Evolutionary conservation across 2,329 filamentous ascomycete genomes (phyloP), one percentile per base, ranked within the genome.

Genomic region (Stachybotrys chlorohalonatus): DNA sequence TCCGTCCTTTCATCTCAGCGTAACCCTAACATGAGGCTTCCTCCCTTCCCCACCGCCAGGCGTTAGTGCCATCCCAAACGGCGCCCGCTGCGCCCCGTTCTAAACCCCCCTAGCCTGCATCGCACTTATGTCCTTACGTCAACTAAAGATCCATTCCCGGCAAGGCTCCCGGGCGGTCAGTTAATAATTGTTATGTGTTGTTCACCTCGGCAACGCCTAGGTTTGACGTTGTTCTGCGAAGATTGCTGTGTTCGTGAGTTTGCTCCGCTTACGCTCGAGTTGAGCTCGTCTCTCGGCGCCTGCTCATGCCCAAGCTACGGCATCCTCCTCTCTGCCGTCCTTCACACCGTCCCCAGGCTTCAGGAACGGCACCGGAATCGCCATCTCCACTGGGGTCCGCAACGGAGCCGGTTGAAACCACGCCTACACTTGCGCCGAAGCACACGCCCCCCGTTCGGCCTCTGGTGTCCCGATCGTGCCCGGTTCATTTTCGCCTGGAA

Each of bases 401-500:
- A 42, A 51, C 49, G 49, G 49, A 51, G 31, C 49, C 49, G 49
- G 49, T 32, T 31, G 24, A 13, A 30, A 16, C 49, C n/a, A 31
- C 17, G 31, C 49, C 49, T 32, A 31, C 24, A 17, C 17, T n/a
- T 36, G 31, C 49, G 11, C 49, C 49, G 49, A 51, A 32, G 16
- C 13, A 42, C 39, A 30, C 31, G 36, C 16, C 32, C 51, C 42
- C 51, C 32, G 49, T 32, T 51, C 49, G 24, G 49, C 31, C 49
- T 31, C 49, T 36, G 24, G 49, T 31, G 47, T 16, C 49, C 32
- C 31, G 17, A 51, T 15, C 24, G 17, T 31, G 15, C 50, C 50
- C 50, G 50, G 50, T 52, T 52, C 32, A 52, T 52, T 52, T 42
- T 52, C 50, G 50, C 55, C 39, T 42, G 36, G 9, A 9, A 42